Base-by-base conservation (phyloP, 805 yeast genomes). In the Yarrowia phangngaensis region DNA sequence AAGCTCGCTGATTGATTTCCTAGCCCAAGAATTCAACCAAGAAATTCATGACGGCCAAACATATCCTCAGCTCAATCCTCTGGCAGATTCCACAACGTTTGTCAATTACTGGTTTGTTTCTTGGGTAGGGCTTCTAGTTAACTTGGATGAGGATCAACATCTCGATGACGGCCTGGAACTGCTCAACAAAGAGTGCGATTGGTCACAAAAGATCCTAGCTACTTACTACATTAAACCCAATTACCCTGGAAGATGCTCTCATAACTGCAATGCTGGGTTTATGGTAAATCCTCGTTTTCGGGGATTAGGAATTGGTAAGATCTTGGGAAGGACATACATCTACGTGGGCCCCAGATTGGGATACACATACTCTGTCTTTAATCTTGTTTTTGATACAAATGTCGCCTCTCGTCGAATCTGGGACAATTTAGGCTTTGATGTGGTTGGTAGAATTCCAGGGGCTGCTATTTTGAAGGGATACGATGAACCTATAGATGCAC, bases 161-260 rank as follows among this genome's bases (percentile, higher is more conserved):
- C n/a, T n/a, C n/a, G n/a, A n/a, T n/a, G n/a, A n/a, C n/a, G n/a
- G n/a, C n/a, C n/a, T n/a, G 12, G 72, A 72, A 1, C 68, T 68
- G 26, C 60, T 65, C 32, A 58, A 73, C 20, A 76, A 74, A 54
- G 66, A 58, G 40, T 75, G 82, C 47, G 86, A 82, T 60, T 89
- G 97, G 96, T 94, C 87, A 52, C 84, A 84, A 57, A 87, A 82
- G 60, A 88, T 97, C 61, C 70, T 92, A 36, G 98, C 97, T 0
- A 75, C 88, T 2, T 88, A 90, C 60, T 80, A 75, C 61, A 73
- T 90, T 53, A 83, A 83, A 55, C 92, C 97, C 3, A 84, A 86
- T 59, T 90, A 82, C 60, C 95, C 97, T 0, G 97, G 97, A 1
- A 70, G 97, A 34, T 82, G 92, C 14, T 79, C 95, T 0, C 97